phyloP scores from a whole-genome alignment of 2,329 filamentous ascomycete genomes.

The Calonectria hongkongensis region DNA sequence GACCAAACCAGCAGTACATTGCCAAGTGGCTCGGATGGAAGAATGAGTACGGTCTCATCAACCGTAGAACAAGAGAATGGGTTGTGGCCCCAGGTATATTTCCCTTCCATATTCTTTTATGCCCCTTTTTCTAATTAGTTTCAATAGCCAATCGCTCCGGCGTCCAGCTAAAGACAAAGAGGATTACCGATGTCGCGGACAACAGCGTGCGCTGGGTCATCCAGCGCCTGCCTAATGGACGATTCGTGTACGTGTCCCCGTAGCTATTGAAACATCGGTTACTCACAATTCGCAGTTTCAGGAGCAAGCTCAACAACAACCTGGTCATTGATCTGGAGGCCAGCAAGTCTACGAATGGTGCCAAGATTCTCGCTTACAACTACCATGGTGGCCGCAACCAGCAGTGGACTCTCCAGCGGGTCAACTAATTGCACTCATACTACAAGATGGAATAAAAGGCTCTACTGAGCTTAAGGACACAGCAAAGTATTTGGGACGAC shows the following conservation, averaged over 20 bases:
- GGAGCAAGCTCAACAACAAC: neutral
- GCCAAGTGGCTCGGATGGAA: conserved; percentile 7
- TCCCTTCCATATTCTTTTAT: neutral
- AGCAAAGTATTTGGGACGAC: neutral
- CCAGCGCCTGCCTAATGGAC: neutral
- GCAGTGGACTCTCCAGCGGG: neutral
- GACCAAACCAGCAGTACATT: neutral
- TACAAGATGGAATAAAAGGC: neutral
- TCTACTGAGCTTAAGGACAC: neutral
- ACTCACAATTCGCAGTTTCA: neutral
- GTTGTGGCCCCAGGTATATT: neutral
- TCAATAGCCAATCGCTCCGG: neutral
- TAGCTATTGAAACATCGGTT: too few relatives aligned
- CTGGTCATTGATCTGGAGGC: neutral
- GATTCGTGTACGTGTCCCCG: neutral
- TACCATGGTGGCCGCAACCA: neutral
- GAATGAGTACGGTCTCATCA: conserved; percentile 6
- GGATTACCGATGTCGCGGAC: neutral
- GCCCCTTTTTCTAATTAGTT: neutral
- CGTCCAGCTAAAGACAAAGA: neutral
- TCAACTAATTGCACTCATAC: neutral
- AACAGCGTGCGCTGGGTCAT: neutral
- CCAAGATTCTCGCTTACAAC: neutral
- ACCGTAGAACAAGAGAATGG: neutral
- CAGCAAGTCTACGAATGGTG: neutral